Percentiles rank a stretch among this genome's conserved stretches.
Conservation (phyloP, 1,139 yeast species). For the Yamadazyma triangularis region DNA sequence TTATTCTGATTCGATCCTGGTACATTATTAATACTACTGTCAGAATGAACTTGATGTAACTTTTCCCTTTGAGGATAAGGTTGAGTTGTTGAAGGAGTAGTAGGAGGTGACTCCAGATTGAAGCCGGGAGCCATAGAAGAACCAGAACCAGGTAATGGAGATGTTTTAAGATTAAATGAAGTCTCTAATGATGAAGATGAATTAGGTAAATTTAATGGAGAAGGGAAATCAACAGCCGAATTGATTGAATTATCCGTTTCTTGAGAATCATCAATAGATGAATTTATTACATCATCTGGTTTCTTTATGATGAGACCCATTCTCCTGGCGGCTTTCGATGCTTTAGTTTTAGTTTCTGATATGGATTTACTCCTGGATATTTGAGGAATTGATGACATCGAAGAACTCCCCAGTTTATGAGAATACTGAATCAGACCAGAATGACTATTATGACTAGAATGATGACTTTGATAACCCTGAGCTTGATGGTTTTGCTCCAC, state of each 20-base stretch:
- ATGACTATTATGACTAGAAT: constrained; percentile 2
- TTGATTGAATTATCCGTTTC: constrained; percentile 6
- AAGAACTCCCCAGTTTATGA: constrained; percentile 7
- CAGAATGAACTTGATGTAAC: too few species aligned
- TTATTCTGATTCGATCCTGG: background rate
- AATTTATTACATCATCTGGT: constrained; percentile 17
- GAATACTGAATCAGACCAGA: constrained; percentile 5
- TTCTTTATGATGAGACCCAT: constrained; percentile 65
- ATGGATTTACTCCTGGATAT: constrained; percentile 47
- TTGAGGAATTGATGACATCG: constrained; percentile 13
- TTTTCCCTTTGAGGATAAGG: constrained; percentile 1
- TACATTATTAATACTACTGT: background rate
- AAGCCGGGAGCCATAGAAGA: constrained; percentile 4
- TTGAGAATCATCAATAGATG: constrained; percentile 7
- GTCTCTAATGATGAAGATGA: constrained; percentile 26
- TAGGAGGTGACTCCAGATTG: constrained; percentile 11
- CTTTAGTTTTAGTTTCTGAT: constrained; percentile 55
- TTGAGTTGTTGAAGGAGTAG: constrained; percentile 11
- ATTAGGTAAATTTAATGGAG: constrained; percentile 12
- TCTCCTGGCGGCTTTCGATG: constrained; percentile 55
- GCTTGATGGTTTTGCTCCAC: constrained; percentile 19
- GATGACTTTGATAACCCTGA: background rate
- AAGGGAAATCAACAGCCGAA: constrained; percentile 9
- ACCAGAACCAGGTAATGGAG: constrained; percentile 11
- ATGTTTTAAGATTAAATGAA: constrained; percentile 15